phyloP scores from a whole-genome alignment of 2,329 filamentous ascomycete species.

The Aaosphaeria pasadenensis region DNA sequence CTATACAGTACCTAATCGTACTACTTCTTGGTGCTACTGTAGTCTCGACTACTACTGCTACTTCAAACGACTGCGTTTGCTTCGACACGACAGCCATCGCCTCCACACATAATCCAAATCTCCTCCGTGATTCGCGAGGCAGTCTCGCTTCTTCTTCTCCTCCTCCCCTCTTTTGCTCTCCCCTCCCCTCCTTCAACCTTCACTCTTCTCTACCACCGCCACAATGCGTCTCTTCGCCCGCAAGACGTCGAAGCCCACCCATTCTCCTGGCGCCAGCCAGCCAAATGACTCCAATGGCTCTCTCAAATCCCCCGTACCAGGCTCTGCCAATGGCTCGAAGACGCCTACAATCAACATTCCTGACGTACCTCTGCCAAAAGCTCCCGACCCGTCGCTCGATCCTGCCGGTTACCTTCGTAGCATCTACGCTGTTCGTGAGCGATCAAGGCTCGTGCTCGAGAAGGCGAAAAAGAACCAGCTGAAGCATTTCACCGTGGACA shows the following conservation, averaged over 20 bases:
- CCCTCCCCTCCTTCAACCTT: not conserved
- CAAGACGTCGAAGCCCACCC: constrained; percentile 44
- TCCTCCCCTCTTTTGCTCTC: not conserved
- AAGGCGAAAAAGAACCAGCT: constrained; percentile 76
- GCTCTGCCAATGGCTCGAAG: constrained; percentile 38
- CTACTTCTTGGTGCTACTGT: no score
- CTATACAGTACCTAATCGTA: no score
- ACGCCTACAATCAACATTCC: constrained; percentile 51
- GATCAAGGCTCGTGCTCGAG: constrained; percentile 69
- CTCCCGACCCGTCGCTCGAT: constrained; percentile 83
- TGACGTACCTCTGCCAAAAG: constrained; percentile 76
- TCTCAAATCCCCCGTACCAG: constrained; percentile 48
- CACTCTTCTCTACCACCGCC: constrained; percentile 8
- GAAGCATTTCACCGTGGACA: constrained; percentile 84
- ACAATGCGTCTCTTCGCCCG: constrained; percentile 55
- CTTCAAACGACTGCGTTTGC: not conserved
- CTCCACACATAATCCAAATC: no score
- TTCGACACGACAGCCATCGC: not conserved
- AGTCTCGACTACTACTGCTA: not conserved
- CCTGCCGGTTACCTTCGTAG: constrained; percentile 89
- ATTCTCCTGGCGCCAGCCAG: constrained; percentile 33
- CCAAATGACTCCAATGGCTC: constrained; percentile 48
- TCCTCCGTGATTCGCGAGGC: no score
- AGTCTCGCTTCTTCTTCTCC: no score
- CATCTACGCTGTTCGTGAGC: constrained; percentile 81